These are phyloP conservation scores for Plectranthus barbatus DNA, from an alignment of 257 asterid genomes.

Conservation along the genomic window DNA sequence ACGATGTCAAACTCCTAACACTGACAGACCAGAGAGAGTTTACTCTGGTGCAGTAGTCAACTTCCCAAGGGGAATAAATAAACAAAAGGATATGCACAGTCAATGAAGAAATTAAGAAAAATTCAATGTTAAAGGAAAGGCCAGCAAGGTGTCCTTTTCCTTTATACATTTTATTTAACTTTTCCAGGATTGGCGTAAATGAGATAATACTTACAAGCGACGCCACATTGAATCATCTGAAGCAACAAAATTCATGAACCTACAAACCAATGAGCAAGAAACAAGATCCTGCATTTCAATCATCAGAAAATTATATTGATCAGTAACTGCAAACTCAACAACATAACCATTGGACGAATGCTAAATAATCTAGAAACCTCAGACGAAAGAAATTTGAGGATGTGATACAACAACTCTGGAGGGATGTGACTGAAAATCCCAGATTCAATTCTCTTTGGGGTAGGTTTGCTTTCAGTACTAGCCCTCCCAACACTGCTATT, in stretches of 20 bases:
- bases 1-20: not conserved
- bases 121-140: not conserved
- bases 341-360: not conserved
- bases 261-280: slow-evolving; percentile 72
- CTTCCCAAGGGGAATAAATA: not conserved
- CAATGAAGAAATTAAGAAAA: not conserved
- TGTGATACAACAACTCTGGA: slow-evolving; percentile 59
- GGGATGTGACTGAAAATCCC: slow-evolving; percentile 63
- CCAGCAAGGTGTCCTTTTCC: not conserved
- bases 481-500: slow-evolving; percentile 11
- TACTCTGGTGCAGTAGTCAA: not conserved
- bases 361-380: slow-evolving; percentile 34
- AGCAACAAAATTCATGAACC: slow-evolving; percentile 61
- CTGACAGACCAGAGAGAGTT: not conserved
- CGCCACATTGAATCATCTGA: slow-evolving; percentile 84
- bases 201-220: slow-evolving; percentile 55
- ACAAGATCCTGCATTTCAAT: slow-evolving; percentile 61
- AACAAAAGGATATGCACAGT: not conserved
- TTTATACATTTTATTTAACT: not conserved
- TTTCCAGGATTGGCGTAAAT: not conserved
- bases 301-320: slow-evolving; percentile 2
- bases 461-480: slow-evolving; percentile 19
- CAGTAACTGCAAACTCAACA: not conserved
- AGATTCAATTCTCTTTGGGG: slow-evolving; percentile 37
- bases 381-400: slow-evolving; percentile 70